Evolutionary conservation across 805 yeast species (phyloP), one percentile per base, ranked within the genome.

Genomic region (Teunomyces gatunensis): DNA sequence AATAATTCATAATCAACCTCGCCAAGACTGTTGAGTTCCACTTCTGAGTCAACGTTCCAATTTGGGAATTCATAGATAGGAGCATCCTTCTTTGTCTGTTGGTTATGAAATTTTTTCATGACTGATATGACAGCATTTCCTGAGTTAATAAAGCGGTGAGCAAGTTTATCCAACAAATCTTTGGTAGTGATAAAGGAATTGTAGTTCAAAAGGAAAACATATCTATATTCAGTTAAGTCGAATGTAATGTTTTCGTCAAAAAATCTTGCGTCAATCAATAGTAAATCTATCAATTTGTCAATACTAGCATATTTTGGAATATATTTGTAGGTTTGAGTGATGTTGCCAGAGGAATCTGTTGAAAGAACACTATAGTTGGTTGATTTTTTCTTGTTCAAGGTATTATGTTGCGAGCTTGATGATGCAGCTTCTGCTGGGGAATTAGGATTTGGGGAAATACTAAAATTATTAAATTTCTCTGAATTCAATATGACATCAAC

Each of bases 241-340:
- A 73, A 49, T 6, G 56, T 51, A n/a, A 68, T 58, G 10, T 56
- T 50, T 12, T 64, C 66, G 43, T 66, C 67, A 81, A 89, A 47
- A 79, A 81, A 55, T 78, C 79, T 34, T 79, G 84, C 17, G 87
- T 92, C 61, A 79, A 74, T 58, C 4, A 92, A 89, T 44, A 92
- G 67, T 18, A 91, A 75, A 64, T 92, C 97, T 46, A 90, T 75
- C 55, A 92, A 74, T 55, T 83, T 81, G 39, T 88, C 94, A 47
- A 89, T 66, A 1, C 87, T 77, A 1, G 94, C 94, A 55, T 58
- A 66, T 44, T 69, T 47, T 15, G 50, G 50, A 28, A 47, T 44
- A 17, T 33, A 47, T 27, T 39, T 47, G 42, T 17, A 44, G 15
- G 44, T 39, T 20, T 47, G 50, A 6, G 39, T 20, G 18, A 37